phyloP scores from a whole-genome alignment of 2,329 filamentous ascomycete species.

The Dactylellina cionopaga region DNA sequence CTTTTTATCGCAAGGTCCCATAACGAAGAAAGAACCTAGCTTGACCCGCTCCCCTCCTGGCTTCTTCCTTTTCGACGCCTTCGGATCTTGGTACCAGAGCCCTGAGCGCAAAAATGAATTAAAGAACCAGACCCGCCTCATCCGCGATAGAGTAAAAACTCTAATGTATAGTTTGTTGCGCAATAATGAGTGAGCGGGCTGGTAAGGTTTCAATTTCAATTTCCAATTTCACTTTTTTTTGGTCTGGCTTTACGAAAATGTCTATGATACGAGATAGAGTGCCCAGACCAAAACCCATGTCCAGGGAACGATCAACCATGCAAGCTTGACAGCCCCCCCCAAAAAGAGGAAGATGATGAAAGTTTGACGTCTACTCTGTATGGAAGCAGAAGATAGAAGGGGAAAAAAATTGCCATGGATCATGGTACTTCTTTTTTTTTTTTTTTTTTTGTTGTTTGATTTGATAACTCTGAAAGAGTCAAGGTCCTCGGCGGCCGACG shows the following conservation, averaged over 20 bases:
- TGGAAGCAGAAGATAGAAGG: neutral
- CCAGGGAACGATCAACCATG: conserved; percentile 18
- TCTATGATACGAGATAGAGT: conserved; percentile 14
- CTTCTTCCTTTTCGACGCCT: conserved; percentile 31
- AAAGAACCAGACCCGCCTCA: conserved; percentile 49
- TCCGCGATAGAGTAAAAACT: conserved; percentile 29
- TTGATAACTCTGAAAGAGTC: too few relatives aligned
- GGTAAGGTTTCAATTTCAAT: too few relatives aligned
- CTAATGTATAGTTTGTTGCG: conserved; percentile 51
- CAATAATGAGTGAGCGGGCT: conserved; percentile 43
- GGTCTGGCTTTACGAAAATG: conserved; percentile 13
- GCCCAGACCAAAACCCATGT: conserved; percentile 15
- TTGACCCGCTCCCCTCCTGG: conserved; percentile 19
- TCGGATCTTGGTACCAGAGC: conserved; percentile 50
- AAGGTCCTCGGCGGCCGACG: conserved; percentile 30
- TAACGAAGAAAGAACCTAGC: too few relatives aligned
- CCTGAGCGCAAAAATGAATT: conserved; percentile 42
- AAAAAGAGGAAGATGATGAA: neutral
- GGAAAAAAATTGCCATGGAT: conserved; percentile 7
- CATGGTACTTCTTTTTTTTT: conserved; percentile 3
- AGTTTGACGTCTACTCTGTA: neutral
- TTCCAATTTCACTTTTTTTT: conserved; percentile 4
- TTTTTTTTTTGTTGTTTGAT: conserved; percentile 8
- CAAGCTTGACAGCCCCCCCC: neutral
- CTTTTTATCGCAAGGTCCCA: conserved; percentile 38